Evolutionary conservation across 108 stramenopile species (phyloP), one percentile per base, ranked within the genome.

Genomic region (Cyclotella kingstonii): DNA sequence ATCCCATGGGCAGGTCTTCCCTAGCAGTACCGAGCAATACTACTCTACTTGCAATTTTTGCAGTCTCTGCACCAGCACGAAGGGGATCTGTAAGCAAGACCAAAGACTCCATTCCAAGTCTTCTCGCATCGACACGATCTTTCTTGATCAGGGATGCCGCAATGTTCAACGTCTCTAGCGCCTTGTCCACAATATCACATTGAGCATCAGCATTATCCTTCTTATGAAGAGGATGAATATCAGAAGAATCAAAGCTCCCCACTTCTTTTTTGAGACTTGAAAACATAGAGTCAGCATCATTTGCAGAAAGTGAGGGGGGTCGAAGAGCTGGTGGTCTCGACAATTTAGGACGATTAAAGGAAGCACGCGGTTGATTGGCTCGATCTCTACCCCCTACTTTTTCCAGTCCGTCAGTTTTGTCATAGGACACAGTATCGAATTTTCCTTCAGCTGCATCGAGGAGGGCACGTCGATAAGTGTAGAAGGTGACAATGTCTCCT

Each of bases 41-140:
- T 11, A 93, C 86, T 18, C 79, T 68, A 25, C 84, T 86, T n/a
- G 91, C 86, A 62, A 93, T 79, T 50, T 87, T 54, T 35, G 91
- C 87, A 11, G 91, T 93, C 9, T 73, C 67, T 31, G 62, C 46
- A 31, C 86, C 83, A 22, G 88, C 89, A 63, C 87, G 87, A 12
- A 70, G 65, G 23, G 91, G 86, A 54, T 93, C 91, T 3, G 91
- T 93, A 28, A 93, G 54, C 26, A 93, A 38, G 27, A 83, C 84
- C 14, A 93, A 77, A 30, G 80, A 82, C 57, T 93, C 92, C 50
- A 93, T 71, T 12, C 92, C 92, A 17, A 93, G 60, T 33, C 77
- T 70, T 18, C 80, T 65, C 5, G 92, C 92, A 76, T 93, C 92
- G 65, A 90, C 81, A 26, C 92, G 86, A 68, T 93, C 92, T 60